These are phyloP conservation scores for Tillandsia leiboldiana DNA, from an alignment of 176 grass and related monocot species.

Conservation along the genomic window DNA sequence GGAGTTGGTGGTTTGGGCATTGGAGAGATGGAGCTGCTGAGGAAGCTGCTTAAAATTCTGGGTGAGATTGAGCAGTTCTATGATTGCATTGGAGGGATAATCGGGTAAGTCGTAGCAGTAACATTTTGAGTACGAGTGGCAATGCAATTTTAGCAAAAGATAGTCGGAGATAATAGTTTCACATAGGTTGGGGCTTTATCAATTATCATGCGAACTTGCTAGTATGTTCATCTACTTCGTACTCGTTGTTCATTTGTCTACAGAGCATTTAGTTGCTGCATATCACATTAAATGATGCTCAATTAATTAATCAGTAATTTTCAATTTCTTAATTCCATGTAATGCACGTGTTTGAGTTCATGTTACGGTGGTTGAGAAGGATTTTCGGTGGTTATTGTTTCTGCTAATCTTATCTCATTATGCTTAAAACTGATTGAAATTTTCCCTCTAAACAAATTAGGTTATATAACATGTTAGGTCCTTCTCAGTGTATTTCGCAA, in stretches of 20 bases:
- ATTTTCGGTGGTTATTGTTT: background rate
- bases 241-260: too few species aligned
- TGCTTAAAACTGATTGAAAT: too few species aligned
- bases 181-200: background rate
- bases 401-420: background rate
- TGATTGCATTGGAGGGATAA: conserved; percentile 86
- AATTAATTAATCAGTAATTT: too few species aligned
- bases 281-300: too few species aligned
- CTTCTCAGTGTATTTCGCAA: background rate
- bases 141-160: background rate
- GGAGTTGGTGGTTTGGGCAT: conserved; percentile 16
- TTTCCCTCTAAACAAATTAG: too few species aligned
- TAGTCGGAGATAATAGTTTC: background rate
- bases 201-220: conserved; percentile 13
- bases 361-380: too few species aligned
- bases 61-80: conserved; percentile 71
- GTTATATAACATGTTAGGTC: too few species aligned
- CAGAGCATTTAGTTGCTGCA: too few species aligned
- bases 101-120: conserved; percentile 52
- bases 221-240: background rate
- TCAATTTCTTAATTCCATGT: too few species aligned
- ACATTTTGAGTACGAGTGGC: background rate
- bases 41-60: conserved; percentile 60
- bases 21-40: conserved; percentile 35
- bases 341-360: too few species aligned